These are phyloP conservation scores for Blastobotrys ciferrii DNA, from an alignment of 1,139 yeast genomes.

Conservation along the genomic window DNA sequence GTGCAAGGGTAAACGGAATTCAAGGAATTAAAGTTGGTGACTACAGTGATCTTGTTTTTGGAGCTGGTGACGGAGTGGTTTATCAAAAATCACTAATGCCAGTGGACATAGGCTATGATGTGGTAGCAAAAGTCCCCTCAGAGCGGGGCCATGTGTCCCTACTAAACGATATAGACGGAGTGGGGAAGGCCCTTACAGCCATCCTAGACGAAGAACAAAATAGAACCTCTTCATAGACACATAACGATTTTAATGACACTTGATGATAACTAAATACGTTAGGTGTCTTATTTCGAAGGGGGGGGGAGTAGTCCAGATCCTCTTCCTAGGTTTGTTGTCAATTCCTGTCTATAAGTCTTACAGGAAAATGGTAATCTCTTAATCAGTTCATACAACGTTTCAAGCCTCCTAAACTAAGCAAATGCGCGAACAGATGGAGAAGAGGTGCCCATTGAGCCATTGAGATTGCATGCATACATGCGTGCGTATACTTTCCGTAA, in stretches of 20 bases:
- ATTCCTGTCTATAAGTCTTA: too few species aligned
- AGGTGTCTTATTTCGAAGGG: too few species aligned
- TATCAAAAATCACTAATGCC: conserved; percentile 84
- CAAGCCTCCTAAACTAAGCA: too few species aligned
- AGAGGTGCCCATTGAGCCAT: too few species aligned
- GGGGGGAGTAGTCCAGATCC: too few species aligned
- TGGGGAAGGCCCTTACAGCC: conserved; percentile 68
- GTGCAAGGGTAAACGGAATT: conserved; percentile 60
- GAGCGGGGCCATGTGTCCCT: conserved; percentile 75
- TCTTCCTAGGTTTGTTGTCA: too few species aligned
- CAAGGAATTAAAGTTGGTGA: conserved; percentile 68
- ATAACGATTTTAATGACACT: background rate
- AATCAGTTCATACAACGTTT: too few species aligned
- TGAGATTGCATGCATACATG: too few species aligned
- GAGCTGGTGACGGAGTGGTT: conserved; percentile 92
- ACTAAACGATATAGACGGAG: conserved; percentile 67
- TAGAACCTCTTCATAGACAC: background rate
- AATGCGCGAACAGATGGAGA: too few species aligned
- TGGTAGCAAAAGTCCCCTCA: conserved; percentile 66
- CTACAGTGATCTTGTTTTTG: conserved; percentile 74
- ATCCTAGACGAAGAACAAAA: conserved; percentile 38
- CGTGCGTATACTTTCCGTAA: too few species aligned
- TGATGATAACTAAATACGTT: too few species aligned
- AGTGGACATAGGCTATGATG: conserved; percentile 61
- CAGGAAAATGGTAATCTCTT: too few species aligned